Base-by-base conservation (phyloP, 148 eudicot species). In the Rhododendron ferrugineum region DNA sequence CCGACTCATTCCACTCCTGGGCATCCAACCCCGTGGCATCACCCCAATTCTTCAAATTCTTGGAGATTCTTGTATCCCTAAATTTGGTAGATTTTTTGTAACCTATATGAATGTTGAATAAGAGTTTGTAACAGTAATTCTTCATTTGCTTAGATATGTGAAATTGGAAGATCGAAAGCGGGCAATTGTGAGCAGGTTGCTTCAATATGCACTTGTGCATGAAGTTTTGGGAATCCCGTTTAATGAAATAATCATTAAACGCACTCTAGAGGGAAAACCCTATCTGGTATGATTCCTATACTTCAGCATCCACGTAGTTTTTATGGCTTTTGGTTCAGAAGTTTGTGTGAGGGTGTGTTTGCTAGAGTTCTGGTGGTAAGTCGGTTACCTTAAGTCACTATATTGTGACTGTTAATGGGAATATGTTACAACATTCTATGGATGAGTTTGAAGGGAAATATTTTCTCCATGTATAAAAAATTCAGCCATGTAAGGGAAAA, bases 201-300 rank as follows among this genome's bases (percentile, higher is more conserved):
- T 96, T 90, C 98, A 96, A 90, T 96, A 93, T 89, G 88, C 91
- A 15, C 86, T 96, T 49, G 93, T 96, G 26, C 92, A 92, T 90
- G 80, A 92, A 84, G 90, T 90, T 4, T 86, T 92, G 75, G 91
- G 91, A 16, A 94, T 96, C 62, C 92, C 98, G 18, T 90, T 89
- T 87, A 78, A 89, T 82, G 89, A 96, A 84, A 93, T 96, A 52
- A 40, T 90, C 26, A 96, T 96, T 81, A 84, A 50, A 72, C 93
- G 94, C 78, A 96, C 98, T 80, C 34, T 49, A 52, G 92, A 96
- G 84, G 98, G 98, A 46, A 96, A 96, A 89, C 98, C 98, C 72
- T 96, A 89, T 86, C 81, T 96, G 93, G 98, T 96, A 92, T 36
- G 70, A 13, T 36, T 84, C 36, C 26, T 34, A 22, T 70, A 70